Conservation (phyloP, 148 eudicot species). For the Salicornia ramosissima region DNA sequence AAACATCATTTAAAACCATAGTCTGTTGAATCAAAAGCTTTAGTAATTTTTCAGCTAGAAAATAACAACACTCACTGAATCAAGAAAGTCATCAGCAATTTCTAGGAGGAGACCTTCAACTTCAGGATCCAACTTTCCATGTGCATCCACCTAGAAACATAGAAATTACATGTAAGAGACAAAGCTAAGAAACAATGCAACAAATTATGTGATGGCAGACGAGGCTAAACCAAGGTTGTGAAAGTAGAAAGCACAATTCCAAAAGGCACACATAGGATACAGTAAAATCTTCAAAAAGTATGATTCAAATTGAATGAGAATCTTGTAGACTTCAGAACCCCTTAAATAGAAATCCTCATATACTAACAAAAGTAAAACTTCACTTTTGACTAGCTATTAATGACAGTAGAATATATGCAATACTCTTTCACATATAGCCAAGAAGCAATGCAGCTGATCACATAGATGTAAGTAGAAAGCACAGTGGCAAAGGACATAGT, state of each 20-base stretch:
- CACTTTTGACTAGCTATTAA: no score
- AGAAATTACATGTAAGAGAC: background rate
- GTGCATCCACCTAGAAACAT: conserved; percentile 57
- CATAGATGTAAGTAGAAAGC: no score
- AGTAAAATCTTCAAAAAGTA: no score
- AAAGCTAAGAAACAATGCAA: conserved; percentile 1
- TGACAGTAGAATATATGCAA: no score
- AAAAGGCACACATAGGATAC: no score
- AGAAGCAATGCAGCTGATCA: no score
- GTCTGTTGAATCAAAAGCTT: background rate
- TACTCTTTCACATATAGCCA: no score
- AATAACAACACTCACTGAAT: conserved; percentile 55
- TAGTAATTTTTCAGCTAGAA: background rate
- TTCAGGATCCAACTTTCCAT: conserved; percentile 67
- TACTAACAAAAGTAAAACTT: no score
- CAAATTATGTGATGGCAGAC: background rate
- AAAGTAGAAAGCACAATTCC: background rate
- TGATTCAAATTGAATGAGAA: no score
- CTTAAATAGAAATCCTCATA: no score
- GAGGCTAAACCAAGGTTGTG: background rate
- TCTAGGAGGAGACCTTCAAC: conserved; percentile 80
- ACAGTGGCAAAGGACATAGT: no score
- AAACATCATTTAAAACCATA: background rate
- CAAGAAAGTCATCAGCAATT: conserved; percentile 84
- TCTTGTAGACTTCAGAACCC: no score